Percentiles rank a stretch among this genome's conserved stretches.
These are phyloP conservation scores for Fusarium sp. DNA, from an alignment of 2,329 filamentous ascomycete species.

Conservation along the genomic window DNA sequence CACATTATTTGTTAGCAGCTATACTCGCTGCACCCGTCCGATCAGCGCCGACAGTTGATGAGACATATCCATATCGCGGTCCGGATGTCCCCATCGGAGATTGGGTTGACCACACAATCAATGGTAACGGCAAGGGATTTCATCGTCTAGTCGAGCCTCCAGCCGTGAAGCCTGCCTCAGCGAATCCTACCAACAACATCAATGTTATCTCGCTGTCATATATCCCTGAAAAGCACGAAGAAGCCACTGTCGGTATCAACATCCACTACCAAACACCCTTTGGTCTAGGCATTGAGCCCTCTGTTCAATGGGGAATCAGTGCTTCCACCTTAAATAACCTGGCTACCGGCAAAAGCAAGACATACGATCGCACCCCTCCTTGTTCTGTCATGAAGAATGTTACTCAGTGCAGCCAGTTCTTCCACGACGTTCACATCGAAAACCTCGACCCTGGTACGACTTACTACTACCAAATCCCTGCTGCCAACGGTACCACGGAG, in stretches of 20 bases:
- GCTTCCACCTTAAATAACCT: not conserved
- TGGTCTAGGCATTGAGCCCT: fast-evolving
- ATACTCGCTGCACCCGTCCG: not conserved
- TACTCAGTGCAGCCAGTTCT: conserved; percentile 3
- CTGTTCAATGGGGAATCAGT: fast-evolving
- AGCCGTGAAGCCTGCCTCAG: not conserved
- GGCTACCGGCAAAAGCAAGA: not conserved
- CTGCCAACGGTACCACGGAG: not conserved
- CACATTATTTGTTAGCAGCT: fast-evolving
- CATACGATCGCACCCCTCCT: not conserved
- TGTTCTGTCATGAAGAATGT: not conserved
- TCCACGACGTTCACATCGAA: conserved; percentile 1
- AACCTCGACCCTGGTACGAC: not conserved
- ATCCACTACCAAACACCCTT: not conserved
- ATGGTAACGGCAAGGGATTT: not conserved
- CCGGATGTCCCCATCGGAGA: not conserved
- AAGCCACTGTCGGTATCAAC: not conserved
- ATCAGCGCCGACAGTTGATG: not conserved
- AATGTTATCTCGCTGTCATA: conserved; percentile 7
- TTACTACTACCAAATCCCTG: not conserved
- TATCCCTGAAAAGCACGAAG: fast-evolving
- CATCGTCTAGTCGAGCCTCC: not conserved
- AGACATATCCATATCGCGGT: not conserved
- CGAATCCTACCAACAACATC: not conserved
- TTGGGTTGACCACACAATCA: not conserved